Evolutionary conservation across 768 basidiomycete genomes (phyloP), one percentile per base, ranked within the genome.

Genomic region (Crucibulum laeve): DNA sequence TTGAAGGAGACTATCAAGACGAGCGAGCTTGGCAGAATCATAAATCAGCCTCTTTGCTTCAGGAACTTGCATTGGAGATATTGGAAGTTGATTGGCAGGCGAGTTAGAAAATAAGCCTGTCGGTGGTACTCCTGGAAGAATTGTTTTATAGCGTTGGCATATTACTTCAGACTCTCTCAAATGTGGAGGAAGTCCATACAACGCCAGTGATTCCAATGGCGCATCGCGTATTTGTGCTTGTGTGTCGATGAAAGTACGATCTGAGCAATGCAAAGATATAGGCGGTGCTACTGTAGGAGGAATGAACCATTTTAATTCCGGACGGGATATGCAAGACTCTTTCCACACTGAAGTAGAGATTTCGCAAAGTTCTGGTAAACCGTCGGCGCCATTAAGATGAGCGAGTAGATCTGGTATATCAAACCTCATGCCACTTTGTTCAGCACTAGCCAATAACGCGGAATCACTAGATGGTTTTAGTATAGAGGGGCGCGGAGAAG

Each of bases 21-120:
- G 79, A 28, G 92, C 91, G 25, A 99, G 81, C 65, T 99, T 99
- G 26, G 88, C 95, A 21, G 95, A 97, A 61, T 99, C 95, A 50
- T 90, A 92, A 39, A 99, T 87, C 19, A 99, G 78, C 40, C 95
- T 77, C 63, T 96, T 94, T 36, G 90, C 88, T 49, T 97, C 91
- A 3, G 96, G 96, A 25, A 98, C 87, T 50, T 86, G 84, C 87
- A 97, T 93, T 23, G 77, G 76, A 8, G 93, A 81, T 36, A 74
- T 65, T 2, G 93, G 93, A 5, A 91, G 65, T 56, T 96, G 91
- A 48, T 86, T 74, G 0, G 60, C 52, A 4, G 89, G 73, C 1
- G 93, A 89, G 26, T 59, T 64, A 22, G 68, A 71, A 44, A 94
- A 56, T 38, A 98, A 63, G 32, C 96, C 96, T 4, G 60, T 53